phyloP scores from a whole-genome alignment of 2,329 filamentous ascomycete species.

The Mycosphaerella arachidis region DNA sequence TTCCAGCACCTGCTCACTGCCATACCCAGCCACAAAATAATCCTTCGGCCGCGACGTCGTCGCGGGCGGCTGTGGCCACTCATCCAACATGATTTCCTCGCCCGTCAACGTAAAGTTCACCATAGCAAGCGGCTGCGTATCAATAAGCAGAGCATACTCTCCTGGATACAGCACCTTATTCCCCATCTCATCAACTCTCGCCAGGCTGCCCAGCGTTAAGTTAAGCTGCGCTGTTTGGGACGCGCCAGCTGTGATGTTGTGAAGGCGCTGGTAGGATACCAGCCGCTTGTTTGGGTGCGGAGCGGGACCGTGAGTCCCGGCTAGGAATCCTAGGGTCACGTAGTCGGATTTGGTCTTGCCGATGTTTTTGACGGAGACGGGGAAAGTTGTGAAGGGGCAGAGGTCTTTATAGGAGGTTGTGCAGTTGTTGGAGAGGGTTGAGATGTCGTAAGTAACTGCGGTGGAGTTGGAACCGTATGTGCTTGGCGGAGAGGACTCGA shows the following conservation, averaged over 20 bases:
- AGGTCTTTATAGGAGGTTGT: constrained; percentile 38
- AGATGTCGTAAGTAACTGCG: constrained; percentile 31
- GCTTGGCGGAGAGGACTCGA: constrained; percentile 8
- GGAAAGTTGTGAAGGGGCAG: constrained; percentile 41
- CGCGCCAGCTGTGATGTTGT: constrained; percentile 25
- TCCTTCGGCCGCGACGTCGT: constrained; percentile 18
- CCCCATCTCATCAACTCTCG: constrained; percentile 48
- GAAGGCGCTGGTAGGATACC: constrained; percentile 48
- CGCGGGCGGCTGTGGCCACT: constrained; percentile 32
- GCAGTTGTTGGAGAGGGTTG: constrained; percentile 36
- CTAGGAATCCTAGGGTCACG: constrained; percentile 49
- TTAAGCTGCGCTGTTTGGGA: constrained; percentile 34
- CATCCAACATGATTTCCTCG: constrained; percentile 40
- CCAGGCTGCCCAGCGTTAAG: constrained; percentile 48
- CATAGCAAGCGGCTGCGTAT: constrained; percentile 40
- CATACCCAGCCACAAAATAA: constrained; percentile 33
- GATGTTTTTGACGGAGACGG: constrained; percentile 47
- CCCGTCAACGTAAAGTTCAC: constrained; percentile 48
- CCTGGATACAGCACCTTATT: constrained; percentile 53
- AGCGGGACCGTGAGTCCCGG: constrained; percentile 45
- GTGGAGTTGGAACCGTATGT: constrained; percentile 13
- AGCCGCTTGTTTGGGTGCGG: constrained; percentile 53
- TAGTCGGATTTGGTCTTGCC: constrained; percentile 49
- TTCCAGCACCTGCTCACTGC: not conserved
- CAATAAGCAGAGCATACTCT: constrained; percentile 46